phyloP scores from a whole-genome alignment of 179 eudicot species.

The Patellifolia procumbens region DNA sequence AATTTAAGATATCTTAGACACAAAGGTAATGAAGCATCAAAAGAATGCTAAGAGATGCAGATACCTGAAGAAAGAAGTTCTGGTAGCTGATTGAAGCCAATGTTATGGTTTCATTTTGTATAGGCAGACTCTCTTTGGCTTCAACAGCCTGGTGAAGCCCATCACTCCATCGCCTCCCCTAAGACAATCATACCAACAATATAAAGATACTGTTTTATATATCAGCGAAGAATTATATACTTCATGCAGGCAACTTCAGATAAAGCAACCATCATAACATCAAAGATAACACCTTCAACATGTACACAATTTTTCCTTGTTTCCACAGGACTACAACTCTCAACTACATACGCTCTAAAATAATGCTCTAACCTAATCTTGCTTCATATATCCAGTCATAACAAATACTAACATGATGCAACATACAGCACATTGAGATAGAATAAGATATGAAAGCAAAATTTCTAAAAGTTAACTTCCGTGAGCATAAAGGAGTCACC shows the following conservation, averaged over 20 bases:
- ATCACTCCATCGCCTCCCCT: constrained; percentile 99
- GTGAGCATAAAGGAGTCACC: too few species aligned
- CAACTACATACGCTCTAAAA: not conserved
- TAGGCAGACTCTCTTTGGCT: constrained; percentile 96
- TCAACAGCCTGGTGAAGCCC: constrained; percentile 99
- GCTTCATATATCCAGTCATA: too few species aligned
- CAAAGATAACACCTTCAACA: constrained; percentile 13
- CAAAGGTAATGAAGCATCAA: constrained; percentile 13
- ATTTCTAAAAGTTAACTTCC: too few species aligned
- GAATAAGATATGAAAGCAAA: too few species aligned
- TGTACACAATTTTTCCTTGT: not conserved
- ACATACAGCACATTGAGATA: too few species aligned
- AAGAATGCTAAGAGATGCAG: constrained; percentile 21
- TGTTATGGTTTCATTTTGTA: constrained; percentile 97
- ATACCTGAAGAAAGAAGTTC: constrained; percentile 96
- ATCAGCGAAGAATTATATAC: not conserved
- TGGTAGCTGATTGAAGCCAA: constrained; percentile 98
- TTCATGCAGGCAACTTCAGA: not conserved
- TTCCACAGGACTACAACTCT: not conserved
- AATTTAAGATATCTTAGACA: constrained; percentile 22
- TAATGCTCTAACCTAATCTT: too few species aligned
- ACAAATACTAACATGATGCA: too few species aligned
- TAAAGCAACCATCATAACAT: constrained; percentile 7
- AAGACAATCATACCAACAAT: constrained; percentile 5
- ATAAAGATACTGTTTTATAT: not conserved